These are phyloP conservation scores for Thielaviopsis ethacetica DNA, from an alignment of 2,329 filamentous ascomycete genomes.

Conservation along the genomic window DNA sequence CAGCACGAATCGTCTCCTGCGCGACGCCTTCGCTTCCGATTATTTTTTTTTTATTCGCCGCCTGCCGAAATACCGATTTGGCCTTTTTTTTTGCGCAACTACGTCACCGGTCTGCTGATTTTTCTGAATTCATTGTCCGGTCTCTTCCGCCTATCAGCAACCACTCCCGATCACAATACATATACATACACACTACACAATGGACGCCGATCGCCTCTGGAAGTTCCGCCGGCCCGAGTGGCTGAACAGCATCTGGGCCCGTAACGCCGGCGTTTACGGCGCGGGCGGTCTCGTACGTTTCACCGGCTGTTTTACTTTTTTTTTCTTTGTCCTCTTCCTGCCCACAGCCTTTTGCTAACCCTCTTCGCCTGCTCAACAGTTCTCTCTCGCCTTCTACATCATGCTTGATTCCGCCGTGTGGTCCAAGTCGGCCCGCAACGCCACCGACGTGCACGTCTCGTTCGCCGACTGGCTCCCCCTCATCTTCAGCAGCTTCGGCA, in stretches of 20 bases:
- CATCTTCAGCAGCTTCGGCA: slow-evolving; percentile 49
- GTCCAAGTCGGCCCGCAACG: slow-evolving; percentile 45
- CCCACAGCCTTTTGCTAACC: background rate
- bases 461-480: slow-evolving; percentile 57
- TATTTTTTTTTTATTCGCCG: background rate
- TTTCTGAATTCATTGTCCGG: background rate
- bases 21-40: background rate
- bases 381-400: slow-evolving; percentile 52
- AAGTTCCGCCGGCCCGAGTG: slow-evolving; percentile 51
- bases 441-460: slow-evolving; percentile 42
- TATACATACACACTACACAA: slow-evolving; percentile 17
- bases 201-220: slow-evolving; percentile 51
- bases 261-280: slow-evolving; percentile 46
- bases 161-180: background rate
- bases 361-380: slow-evolving; percentile 24
- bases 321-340: background rate
- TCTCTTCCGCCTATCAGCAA: background rate
- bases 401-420: slow-evolving; percentile 52
- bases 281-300: slow-evolving; percentile 44
- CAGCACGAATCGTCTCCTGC: background rate
- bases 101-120: background rate
- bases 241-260: slow-evolving; percentile 47
- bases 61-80: background rate
- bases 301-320: background rate
- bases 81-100: background rate